Percentiles rank a stretch among this genome's conserved stretches.
These are phyloP conservation scores for Paramecium bursaria DNA, from an alignment of 73 alveolate species.

Conservation along the genomic window DNA sequence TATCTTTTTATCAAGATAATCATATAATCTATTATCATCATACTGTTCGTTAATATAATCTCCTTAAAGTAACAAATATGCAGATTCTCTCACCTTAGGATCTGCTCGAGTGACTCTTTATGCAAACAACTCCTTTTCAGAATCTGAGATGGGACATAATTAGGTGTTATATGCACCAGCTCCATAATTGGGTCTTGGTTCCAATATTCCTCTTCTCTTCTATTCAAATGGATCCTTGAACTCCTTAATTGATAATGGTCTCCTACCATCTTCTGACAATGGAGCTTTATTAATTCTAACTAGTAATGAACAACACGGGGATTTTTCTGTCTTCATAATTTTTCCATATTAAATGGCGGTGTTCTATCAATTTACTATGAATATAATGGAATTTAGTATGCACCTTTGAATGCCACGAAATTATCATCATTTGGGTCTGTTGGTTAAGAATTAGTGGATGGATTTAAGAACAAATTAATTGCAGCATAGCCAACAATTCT, in stretches of 20 bases:
- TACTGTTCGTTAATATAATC: constrained; percentile 33
- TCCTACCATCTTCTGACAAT: constrained; percentile 77
- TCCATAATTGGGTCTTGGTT: constrained; percentile 67
- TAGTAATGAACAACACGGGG: constrained; percentile 87
- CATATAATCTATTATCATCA: constrained; percentile 47
- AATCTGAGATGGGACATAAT: constrained; percentile 52
- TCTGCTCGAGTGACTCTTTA: constrained; percentile 31
- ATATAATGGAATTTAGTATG: constrained; percentile 80
- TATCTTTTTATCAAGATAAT: constrained; percentile 63
- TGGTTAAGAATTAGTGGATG: constrained; percentile 70
- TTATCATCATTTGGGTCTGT: constrained; percentile 75
- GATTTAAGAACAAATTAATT: constrained; percentile 79
- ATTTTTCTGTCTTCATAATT: constrained; percentile 80
- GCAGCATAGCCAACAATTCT: constrained; percentile 88
- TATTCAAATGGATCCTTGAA: constrained; percentile 50
- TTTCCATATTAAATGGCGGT: constrained; percentile 81
- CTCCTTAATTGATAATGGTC: constrained; percentile 75
- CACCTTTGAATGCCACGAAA: constrained; percentile 78
- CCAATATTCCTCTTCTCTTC: constrained; percentile 21
- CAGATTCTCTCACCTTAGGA: constrained; percentile 54
- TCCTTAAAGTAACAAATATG: constrained; percentile 60
- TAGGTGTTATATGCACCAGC: constrained; percentile 59
- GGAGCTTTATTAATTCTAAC: constrained; percentile 86
- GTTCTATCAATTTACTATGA: constrained; percentile 73
- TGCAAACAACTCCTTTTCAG: constrained; percentile 63